These are phyloP conservation scores for Tubosaeta sp. DNA, from an alignment of 768 basidiomycete species.

Conservation along the genomic window DNA sequence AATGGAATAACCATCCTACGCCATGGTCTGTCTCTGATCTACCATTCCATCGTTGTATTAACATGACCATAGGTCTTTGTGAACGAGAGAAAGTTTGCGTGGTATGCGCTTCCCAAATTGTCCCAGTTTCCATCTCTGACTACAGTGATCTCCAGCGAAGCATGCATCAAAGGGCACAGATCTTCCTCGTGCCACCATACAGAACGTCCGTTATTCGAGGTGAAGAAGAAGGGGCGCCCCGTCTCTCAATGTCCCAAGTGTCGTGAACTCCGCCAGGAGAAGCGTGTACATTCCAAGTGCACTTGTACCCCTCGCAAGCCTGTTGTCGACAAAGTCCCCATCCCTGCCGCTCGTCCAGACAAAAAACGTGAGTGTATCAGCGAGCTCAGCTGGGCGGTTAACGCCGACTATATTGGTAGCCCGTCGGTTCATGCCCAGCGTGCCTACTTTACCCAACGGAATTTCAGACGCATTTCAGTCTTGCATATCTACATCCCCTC, in stretches of 20 bases:
- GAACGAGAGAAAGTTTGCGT: slow-evolving; percentile 71
- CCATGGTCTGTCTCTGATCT: slow-evolving; percentile 19
- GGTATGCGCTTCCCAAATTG: slow-evolving; percentile 41
- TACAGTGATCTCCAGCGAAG: slow-evolving; percentile 50
- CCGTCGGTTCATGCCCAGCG: slow-evolving; percentile 64
- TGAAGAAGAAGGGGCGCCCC: slow-evolving; percentile 91
- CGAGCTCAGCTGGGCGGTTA: slow-evolving; percentile 2
- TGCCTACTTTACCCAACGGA: slow-evolving; percentile 71
- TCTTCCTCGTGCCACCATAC: slow-evolving; percentile 85
- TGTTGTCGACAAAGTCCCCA: slow-evolving; percentile 27
- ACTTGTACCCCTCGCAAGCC: slow-evolving; percentile 51
- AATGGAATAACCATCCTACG: slow-evolving; percentile 10
- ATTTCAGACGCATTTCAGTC: slow-evolving; percentile 49
- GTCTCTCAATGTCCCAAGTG: slow-evolving; percentile 88
- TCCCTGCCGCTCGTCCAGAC: slow-evolving; percentile 30
- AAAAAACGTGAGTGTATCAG: slow-evolving; percentile 29
- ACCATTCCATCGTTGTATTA: background rate
- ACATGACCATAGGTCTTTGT: slow-evolving; percentile 55
- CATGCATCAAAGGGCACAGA: slow-evolving; percentile 93
- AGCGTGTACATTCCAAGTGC: slow-evolving; percentile 79
- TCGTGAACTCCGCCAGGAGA: slow-evolving; percentile 75
- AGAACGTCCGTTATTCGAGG: slow-evolving; percentile 86
- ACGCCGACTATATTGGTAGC: slow-evolving; percentile 36
- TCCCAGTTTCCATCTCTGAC: slow-evolving; percentile 10
- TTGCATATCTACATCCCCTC: slow-evolving; percentile 25